Base-by-base conservation (phyloP, 2,329 filamentous ascomycete genomes). In the Cladosporium sp. region DNA sequence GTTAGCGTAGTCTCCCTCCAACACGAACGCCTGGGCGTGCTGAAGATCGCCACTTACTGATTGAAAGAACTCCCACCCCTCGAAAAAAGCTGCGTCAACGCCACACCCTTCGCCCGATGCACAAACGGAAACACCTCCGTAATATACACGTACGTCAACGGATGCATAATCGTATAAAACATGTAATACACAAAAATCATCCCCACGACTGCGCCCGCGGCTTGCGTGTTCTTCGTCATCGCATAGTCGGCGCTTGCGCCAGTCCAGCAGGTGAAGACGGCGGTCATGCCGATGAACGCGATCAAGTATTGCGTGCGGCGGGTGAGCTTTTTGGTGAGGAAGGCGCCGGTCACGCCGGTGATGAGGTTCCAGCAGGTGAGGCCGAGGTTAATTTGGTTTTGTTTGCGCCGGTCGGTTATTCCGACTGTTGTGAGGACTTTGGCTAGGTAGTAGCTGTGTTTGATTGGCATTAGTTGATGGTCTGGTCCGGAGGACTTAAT, bases 381-480 rank as follows among this genome's bases (percentile, higher is more conserved):
- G 15, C 65, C 65, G 0, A 66, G 51, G 62, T 80, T 81, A 67
- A 81, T 78, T 15, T 76, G 68, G 3, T 75, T 73, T 68, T 79
- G 77, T 28, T 71, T 71, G 54, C 70, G 66, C 15, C 69, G 47
- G 57, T 72, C 68, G 21, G 68, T 74, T 51, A 76, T 73, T 32
- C 75, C 75, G 54, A 75, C 72, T 21, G 61, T 69, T 14, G 74
- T 70, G 47, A 77, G 66, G 54, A 76, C 71, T 34, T 68, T 66
- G 24, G 69, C 65, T 36, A 77, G 52, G n/a, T 65, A 70, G 66
- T 75, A 77, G 66, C 75, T 82, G 3, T 77, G 79, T 36, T 28
- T n/a, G 4, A 8, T 54, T n/a, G 21, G 18, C 5, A 5, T 18
- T 8, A 41, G 38, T 38, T 4, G 38, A 21, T 18, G 15, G 18